Evolutionary conservation across 495 filamentous ascomycete species (phyloP).

Genomic region (Xeromyces bisporus): DNA sequence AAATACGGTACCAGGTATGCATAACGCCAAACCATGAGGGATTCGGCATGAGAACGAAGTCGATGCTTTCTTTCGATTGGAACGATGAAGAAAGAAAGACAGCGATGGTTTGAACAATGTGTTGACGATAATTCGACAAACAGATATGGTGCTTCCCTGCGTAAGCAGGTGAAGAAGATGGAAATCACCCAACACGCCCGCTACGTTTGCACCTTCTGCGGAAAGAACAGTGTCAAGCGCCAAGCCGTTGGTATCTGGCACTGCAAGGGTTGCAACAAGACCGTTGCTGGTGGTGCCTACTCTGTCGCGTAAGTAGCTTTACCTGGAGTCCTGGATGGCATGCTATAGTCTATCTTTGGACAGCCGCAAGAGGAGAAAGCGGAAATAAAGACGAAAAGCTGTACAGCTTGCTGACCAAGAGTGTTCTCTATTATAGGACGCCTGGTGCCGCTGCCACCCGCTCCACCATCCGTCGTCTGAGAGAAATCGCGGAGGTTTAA

Average conservation of each 20-base stretch:
- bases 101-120: constrained; percentile 1
- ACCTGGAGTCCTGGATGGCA: no score
- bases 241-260: constrained; percentile 90
- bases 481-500: constrained; percentile 96
- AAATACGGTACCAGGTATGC: constrained; percentile 54
- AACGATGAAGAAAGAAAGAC: not conserved
- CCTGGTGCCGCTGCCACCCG: constrained; percentile 91
- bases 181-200: constrained; percentile 93
- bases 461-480: constrained; percentile 92
- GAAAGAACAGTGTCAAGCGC: constrained; percentile 86
- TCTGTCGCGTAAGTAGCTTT: constrained; percentile 69
- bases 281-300: constrained; percentile 90
- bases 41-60: constrained; percentile 8
- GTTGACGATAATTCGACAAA: constrained; percentile 14
- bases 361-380: no score
- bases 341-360: not conserved
- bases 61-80: not conserved
- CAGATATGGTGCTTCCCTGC: constrained; percentile 97
- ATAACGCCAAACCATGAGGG: constrained; percentile 10
- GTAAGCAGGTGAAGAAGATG: constrained; percentile 99
- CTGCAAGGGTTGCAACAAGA: constrained; percentile 88
- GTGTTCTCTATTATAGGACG: constrained; percentile 39
- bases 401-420: not conserved
- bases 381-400: no score
- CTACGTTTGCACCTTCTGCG: constrained; percentile 84